Conservation (phyloP, 257 asterid genomes). For the Paulownia fortunei region DNA sequence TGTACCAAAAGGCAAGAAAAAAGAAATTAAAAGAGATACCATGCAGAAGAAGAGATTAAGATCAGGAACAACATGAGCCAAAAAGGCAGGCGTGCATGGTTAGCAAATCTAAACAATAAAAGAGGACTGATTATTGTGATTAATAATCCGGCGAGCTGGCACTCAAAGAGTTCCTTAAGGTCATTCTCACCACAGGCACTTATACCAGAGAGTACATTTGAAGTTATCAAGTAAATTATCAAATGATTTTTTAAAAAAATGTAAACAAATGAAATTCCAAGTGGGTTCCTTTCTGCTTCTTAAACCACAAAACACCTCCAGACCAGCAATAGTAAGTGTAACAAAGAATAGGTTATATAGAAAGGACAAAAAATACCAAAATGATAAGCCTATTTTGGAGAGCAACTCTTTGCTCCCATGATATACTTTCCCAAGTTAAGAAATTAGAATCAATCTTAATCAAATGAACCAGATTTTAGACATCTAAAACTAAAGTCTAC, state of each 20-base stretch:
- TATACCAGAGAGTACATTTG: no score
- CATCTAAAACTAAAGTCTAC: not conserved
- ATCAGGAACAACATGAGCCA: conserved; percentile 7
- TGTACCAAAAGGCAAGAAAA: conserved; percentile 5
- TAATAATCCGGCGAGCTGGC: not conserved
- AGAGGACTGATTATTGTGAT: not conserved
- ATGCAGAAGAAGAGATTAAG: conserved; percentile 22
- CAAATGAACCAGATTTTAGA: not conserved
- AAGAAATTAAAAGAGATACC: conserved; percentile 8
- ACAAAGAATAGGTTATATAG: not conserved
- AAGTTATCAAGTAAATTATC: conserved; percentile 8
- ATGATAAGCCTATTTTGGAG: not conserved
- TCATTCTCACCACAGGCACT: not conserved
- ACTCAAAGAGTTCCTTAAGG: not conserved
- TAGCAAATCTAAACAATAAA: conserved; percentile 10
- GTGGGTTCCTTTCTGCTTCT: not conserved
- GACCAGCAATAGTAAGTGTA: conserved; percentile 2
- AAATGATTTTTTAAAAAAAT: not conserved
- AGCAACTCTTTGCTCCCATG: not conserved
- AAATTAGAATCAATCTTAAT: conserved; percentile 17
- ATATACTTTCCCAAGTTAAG: not conserved
- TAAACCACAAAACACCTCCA: not conserved
- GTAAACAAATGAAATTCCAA: not conserved
- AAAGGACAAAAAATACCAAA: not conserved
- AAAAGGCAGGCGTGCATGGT: not conserved